phyloP scores from a whole-genome alignment of 2,329 filamentous ascomycete species.

The Cladosporium cucumerinum region DNA sequence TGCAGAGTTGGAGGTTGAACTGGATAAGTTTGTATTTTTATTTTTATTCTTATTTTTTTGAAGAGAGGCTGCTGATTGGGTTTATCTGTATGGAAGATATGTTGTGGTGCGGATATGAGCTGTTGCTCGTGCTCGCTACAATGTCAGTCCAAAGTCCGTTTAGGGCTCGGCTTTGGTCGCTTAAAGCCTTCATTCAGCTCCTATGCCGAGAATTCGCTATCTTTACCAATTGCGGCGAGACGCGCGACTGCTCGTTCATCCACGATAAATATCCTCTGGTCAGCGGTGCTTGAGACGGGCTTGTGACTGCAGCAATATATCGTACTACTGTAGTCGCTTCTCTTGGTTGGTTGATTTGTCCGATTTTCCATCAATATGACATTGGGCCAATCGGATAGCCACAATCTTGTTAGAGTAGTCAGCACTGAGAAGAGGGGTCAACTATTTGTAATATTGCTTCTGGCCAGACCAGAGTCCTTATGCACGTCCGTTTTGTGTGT shows the following conservation, averaged over 20 bases:
- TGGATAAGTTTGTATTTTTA: too few relatives aligned
- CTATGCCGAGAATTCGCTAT: background rate
- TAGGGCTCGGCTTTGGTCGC: background rate
- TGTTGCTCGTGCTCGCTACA: background rate
- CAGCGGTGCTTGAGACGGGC: background rate
- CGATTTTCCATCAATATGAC: background rate
- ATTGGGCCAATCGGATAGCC: background rate
- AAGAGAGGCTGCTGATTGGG: too few relatives aligned
- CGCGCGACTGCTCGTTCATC: background rate
- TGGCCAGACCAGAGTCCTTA: background rate
- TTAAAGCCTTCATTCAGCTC: background rate
- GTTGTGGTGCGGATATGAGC: background rate
- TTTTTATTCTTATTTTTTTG: too few relatives aligned
- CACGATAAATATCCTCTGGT: background rate
- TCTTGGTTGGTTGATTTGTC: background rate
- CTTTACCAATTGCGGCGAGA: background rate
- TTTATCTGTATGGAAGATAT: background rate
- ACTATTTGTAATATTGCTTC: background rate
- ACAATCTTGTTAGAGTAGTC: background rate
- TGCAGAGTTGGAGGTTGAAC: background rate
- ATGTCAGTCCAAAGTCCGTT: background rate
- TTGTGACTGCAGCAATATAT: background rate
- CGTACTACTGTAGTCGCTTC: background rate
- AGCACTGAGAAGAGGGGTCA: background rate
- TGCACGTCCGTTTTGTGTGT: background rate